A percentile compares a stretch with the other conserved stretches of the same genome.
Evolutionary conservation across 345 rosid genomes (phyloP).

Genomic region (Litchi chinensis): DNA sequence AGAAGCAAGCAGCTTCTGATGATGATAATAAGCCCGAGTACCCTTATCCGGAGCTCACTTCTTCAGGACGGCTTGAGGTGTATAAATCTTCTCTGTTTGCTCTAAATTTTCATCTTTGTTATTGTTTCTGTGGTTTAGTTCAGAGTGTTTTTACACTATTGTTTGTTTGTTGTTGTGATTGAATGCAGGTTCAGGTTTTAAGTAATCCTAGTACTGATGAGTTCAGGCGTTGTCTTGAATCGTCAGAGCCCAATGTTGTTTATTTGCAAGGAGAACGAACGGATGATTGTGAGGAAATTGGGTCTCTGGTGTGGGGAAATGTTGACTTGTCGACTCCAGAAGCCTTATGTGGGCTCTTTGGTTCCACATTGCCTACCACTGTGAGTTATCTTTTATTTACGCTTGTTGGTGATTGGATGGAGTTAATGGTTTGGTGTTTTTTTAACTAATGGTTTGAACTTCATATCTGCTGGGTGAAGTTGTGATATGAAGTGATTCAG

Average conservation of each 20-base stretch:
- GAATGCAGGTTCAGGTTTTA: conserved; percentile 79
- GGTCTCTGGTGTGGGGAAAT: conserved; percentile 63
- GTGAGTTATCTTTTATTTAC: conserved; percentile 52
- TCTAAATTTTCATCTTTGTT: conserved; percentile 12
- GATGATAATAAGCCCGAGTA: conserved; percentile 45
- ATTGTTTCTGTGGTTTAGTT: neutral
- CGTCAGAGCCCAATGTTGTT: conserved; percentile 66
- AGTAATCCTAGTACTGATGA: conserved; percentile 72
- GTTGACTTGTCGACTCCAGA: conserved; percentile 75
- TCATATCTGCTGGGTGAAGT: conserved; percentile 5
- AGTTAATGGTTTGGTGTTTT: neutral
- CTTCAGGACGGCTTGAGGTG: conserved; percentile 93
- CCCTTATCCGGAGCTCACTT: conserved; percentile 81
- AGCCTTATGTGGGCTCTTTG: conserved; percentile 65
- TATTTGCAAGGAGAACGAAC: conserved; percentile 78
- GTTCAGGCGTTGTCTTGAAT: conserved; percentile 59
- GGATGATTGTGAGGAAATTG: conserved; percentile 72
- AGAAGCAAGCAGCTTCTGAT: conserved; percentile 44
- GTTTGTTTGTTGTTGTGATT: conserved; percentile 8
- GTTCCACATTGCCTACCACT: conserved; percentile 74
- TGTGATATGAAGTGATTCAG: neutral
- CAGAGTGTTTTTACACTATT: conserved; percentile 5
- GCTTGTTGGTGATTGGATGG: conserved; percentile 7
- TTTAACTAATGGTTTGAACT: neutral
- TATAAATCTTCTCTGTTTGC: conserved; percentile 6